Conservation (phyloP, 148 eudicot species). For the Amaranthus palmeri region DNA sequence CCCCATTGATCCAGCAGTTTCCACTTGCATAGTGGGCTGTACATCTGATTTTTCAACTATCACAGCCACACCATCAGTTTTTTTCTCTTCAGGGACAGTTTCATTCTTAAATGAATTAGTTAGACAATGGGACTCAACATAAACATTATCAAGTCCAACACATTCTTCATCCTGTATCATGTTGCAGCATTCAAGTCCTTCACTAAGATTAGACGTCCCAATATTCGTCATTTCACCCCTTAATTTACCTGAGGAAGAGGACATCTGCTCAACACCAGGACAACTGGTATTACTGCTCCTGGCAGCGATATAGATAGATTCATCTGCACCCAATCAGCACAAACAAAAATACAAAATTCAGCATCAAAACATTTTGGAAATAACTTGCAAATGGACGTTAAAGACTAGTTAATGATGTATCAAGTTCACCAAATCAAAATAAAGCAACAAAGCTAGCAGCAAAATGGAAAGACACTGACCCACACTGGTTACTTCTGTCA, state of each 20-base stretch:
- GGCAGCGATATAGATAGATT: background rate
- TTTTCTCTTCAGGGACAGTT: background rate
- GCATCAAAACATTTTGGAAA: background rate
- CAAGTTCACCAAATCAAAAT: background rate
- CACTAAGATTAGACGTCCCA: background rate
- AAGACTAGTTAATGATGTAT: background rate
- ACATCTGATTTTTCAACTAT: background rate
- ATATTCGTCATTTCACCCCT: background rate
- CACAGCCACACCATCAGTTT: background rate
- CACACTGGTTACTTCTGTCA: background rate
- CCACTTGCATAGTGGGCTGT: background rate
- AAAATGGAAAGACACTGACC: background rate
- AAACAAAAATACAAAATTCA: background rate
- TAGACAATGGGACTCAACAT: background rate
- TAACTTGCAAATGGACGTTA: background rate
- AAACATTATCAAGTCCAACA: background rate
- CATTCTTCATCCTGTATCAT: background rate
- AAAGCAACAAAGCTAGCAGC: too few relatives aligned
- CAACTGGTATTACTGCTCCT: background rate
- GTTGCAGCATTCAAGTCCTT: background rate
- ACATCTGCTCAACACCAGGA: background rate
- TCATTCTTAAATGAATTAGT: background rate
- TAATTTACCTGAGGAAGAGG: background rate
- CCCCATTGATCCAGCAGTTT: background rate
- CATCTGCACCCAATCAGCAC: conserved; percentile 2